Conservation (phyloP, 2,329 filamentous ascomycete genomes). For the Grosmannia serpens region DNA sequence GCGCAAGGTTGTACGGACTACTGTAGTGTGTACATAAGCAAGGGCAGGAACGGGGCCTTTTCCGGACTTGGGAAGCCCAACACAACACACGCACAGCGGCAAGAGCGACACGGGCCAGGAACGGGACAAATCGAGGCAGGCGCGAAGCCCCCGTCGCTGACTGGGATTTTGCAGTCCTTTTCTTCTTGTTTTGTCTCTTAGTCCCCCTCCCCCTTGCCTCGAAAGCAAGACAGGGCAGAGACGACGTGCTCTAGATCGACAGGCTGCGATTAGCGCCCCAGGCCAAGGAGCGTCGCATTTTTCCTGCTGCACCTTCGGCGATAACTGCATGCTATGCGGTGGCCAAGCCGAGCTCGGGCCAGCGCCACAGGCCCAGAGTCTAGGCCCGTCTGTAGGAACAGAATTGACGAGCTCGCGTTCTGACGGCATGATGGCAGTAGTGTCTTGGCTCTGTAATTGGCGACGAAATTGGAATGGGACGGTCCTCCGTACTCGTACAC, state of each 20-base stretch:
- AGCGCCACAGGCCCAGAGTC: background rate
- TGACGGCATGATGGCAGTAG: background rate
- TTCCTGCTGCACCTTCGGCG: too few relatives aligned
- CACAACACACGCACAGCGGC: too few relatives aligned
- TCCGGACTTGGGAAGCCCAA: background rate
- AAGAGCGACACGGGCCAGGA: background rate
- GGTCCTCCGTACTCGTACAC: too few relatives aligned
- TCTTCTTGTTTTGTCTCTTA: too few relatives aligned
- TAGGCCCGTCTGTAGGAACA: background rate
- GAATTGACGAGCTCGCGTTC: background rate
- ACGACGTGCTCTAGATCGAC: too few relatives aligned
- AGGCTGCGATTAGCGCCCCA: too few relatives aligned
- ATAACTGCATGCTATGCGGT: too few relatives aligned
- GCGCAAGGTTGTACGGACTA: background rate
- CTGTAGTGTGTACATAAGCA: background rate
- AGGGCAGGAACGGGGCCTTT: background rate
- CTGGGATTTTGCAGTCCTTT: background rate
- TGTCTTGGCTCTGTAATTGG: background rate
- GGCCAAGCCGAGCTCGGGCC: too few relatives aligned
- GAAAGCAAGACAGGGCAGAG: too few relatives aligned
- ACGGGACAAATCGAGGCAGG: background rate
- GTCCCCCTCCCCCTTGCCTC: too few relatives aligned
- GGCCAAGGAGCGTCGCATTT: too few relatives aligned
- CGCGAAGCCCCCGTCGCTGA: background rate
- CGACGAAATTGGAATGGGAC: background rate